Evolutionary conservation across 164 flowering plant species (phyloP), one percentile per base, ranked within the genome.

Genomic region (Euptelea pleiosperma): DNA sequence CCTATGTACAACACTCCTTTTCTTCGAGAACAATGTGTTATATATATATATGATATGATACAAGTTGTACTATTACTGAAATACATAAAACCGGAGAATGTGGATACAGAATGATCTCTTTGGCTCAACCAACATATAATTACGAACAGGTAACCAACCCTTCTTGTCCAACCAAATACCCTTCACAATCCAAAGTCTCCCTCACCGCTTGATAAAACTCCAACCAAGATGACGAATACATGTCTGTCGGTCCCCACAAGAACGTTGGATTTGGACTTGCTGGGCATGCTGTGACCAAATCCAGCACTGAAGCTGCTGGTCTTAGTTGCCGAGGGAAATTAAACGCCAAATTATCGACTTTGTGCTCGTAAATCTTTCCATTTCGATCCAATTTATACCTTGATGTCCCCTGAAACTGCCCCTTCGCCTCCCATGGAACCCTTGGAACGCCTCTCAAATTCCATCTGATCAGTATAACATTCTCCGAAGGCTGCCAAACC

Each of bases 381-480:
- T 77, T 77, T 56, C 87, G 65, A 35, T 92, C 96, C 61, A 92
- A 54, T 59, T 92, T 92, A 65, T 92, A 92, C 41, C 82, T 69
- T 0, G 98, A 92, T 0, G 94, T 86, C n/a, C 95, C 98, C 63
- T 89, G 89, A 61, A 92, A 92, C 59, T 85, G 70, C 7, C 91
- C 93, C 40, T 70, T 75, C 0, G 88, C 84, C 67, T 92, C 98
- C 98, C 98, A 92, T 5, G 96, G 98, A 29, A 89, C 95, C 52
- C 96, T 71, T n/a, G 96, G 95, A n/a, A 84, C 74, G 10, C 93
- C 95, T 61, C 62, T 78, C 56, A 89, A 65, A 56, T 82, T 87
- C 98, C 98, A 92, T 60, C 96, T 75, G 37, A 92, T 80, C 68
- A 92, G 57, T 53, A 92, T 87, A 21, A 74, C 66, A 30, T 87